Percentiles rank a stretch among this genome's conserved stretches.
These are phyloP conservation scores for Alternaria dauci DNA, from an alignment of 2,329 filamentous ascomycete genomes.

Conservation along the genomic window DNA sequence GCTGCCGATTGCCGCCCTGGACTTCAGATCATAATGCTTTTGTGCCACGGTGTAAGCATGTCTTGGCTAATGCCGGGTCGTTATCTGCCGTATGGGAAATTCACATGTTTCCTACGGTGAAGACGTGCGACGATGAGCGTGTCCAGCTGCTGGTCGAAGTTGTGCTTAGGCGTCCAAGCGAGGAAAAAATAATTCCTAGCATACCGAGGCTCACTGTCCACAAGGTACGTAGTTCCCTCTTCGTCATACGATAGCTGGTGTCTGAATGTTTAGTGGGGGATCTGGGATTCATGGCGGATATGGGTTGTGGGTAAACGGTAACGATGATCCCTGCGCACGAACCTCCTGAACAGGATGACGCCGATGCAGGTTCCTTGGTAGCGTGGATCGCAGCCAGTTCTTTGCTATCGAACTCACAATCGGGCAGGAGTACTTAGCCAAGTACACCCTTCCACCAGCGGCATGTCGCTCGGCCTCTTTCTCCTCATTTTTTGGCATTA, in stretches of 20 bases:
- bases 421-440: conserved; percentile 8
- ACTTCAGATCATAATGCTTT: background rate
- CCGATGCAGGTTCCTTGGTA: conserved; percentile 1
- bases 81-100: background rate
- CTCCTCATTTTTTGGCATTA: background rate
- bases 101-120: background rate
- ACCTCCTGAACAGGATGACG: background rate
- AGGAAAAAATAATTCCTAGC: background rate
- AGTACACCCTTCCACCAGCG: conserved; percentile 1
- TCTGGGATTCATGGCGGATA: background rate
- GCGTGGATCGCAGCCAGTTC: conserved; percentile 2
- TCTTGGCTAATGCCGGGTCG: background rate
- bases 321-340: conserved; percentile 1
- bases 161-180: background rate
- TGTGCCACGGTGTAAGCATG: background rate
- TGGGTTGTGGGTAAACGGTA: background rate
- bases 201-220: background rate
- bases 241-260: conserved; percentile 2
- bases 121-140: background rate
- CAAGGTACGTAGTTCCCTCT: background rate
- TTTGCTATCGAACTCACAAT: background rate
- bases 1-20: conserved; percentile 3
- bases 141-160: background rate
- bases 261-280: background rate
- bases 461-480: conserved; percentile 11